Percentiles rank a stretch among this genome's conserved stretches.
Evolutionary conservation across 2,329 filamentous ascomycete genomes (phyloP).

Genomic region (Colletotrichum somersetense): DNA sequence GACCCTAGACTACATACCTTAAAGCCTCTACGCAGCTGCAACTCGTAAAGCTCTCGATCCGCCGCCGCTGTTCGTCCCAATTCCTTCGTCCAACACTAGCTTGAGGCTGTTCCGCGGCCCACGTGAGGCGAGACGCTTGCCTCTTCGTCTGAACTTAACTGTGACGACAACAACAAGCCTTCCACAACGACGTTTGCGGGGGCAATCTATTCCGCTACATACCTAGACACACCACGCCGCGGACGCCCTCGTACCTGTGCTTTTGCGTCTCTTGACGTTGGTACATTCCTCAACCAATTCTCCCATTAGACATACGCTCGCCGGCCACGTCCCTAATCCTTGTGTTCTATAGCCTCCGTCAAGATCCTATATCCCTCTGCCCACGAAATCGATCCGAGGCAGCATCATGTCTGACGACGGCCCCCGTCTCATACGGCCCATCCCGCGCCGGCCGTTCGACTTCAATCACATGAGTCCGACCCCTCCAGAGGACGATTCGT

Average conservation of each 20-base stretch:
- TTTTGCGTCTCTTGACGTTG: conserved; percentile 5
- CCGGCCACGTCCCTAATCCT: conserved; percentile 2
- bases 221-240: conserved; percentile 3
- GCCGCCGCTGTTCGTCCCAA: conserved; percentile 31
- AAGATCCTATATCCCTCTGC: neutral
- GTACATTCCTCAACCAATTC: neutral
- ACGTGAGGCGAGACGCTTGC: conserved; percentile 33
- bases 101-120: conserved; percentile 17
- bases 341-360: neutral
- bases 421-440: conserved; percentile 74
- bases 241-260: neutral
- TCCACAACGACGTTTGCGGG: conserved; percentile 10
- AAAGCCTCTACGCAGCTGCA: conserved; percentile 6
- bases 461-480: conserved; percentile 63
- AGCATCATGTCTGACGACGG: conserved; percentile 56
- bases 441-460: conserved; percentile 79
- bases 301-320: conserved; percentile 11
- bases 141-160: conserved; percentile 33
- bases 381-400: conserved; percentile 23
- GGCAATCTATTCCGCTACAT: conserved; percentile 1
- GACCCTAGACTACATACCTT: conserved; percentile 4
- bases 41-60: neutral
- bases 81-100: conserved; percentile 12
- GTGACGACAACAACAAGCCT: conserved; percentile 27
- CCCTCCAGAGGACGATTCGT: conserved; percentile 55